Evolutionary conservation across 2,329 filamentous ascomycete species (phyloP).

Genomic region (Pseudomassariella vexata): DNA sequence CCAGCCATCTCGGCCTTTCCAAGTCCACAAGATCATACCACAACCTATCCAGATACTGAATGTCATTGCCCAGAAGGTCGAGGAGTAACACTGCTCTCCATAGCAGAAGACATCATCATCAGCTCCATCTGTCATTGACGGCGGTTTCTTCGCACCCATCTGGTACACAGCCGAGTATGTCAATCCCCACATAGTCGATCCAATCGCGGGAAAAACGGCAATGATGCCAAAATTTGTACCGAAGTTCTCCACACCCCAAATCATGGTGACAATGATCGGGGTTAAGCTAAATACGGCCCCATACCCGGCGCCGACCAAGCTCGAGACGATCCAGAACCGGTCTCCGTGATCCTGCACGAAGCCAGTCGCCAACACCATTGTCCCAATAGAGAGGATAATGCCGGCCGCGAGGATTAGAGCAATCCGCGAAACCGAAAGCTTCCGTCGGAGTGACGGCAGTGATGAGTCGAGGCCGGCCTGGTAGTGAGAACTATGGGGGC

Average conservation of each 20-base stretch:
- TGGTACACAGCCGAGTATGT: constrained; percentile 84
- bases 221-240: constrained; percentile 97
- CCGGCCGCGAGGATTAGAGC: constrained; percentile 73
- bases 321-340: constrained; percentile 81
- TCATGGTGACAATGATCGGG: constrained; percentile 90
- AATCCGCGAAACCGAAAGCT: constrained; percentile 67
- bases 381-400: constrained; percentile 66
- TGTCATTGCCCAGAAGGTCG: constrained; percentile 82
- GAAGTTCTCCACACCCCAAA: constrained; percentile 98
- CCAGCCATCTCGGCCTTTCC: constrained; percentile 77
- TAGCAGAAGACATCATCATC: constrained; percentile 64
- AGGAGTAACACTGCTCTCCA: constrained; percentile 73
- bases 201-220: constrained; percentile 82
- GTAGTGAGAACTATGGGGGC: constrained; percentile 52
- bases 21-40: constrained; percentile 68
- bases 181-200: constrained; percentile 83
- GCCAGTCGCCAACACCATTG: constrained; percentile 73
- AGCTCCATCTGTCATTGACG: constrained; percentile 22
- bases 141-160: constrained; percentile 47
- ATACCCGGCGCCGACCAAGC: constrained; percentile 83
- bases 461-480: constrained; percentile 34
- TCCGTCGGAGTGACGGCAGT: constrained; percentile 25
- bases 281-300: constrained; percentile 85
- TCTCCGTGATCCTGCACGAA: constrained; percentile 66
- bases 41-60: constrained; percentile 74